Evolutionary conservation across 306 rosid species (phyloP), one percentile per base, ranked within the genome.

Genomic region (Vachellia collinsii): DNA sequence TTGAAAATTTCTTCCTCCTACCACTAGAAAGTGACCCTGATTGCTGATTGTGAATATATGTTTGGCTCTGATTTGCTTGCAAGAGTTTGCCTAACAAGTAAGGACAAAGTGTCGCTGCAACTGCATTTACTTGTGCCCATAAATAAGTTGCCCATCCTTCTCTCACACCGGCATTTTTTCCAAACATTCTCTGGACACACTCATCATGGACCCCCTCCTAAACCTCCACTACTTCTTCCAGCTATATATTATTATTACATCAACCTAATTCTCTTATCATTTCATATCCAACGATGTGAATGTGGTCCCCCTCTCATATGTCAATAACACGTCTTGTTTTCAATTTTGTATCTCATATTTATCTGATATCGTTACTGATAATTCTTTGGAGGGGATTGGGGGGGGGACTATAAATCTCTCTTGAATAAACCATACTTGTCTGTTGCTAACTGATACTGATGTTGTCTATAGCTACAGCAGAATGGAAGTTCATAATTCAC

Each of bases 31-130:
- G 71, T 72, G 82, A 83, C 66, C 11, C 34, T 72, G 37, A 64
- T 64, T 25, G 56, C n/a, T n/a, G n/a, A n/a, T n/a, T n/a, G n/a
- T 70, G 66, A 38, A 29, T 76, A 22, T 9, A 9, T 63, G 70
- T 77, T 22, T 51, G 42, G 54, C 61, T 77, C 62, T 38, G 19
- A 50, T 37, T 63, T n/a, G 77, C 75, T 37, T 43, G n/a, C 34
- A 76, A 62, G 6, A n/a, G n/a, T 42, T 47, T 58, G 81, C 38
- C 29, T 9, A 10, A 64, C 38, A 36, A 67, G 25, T 44, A 64
- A 62, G 47, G 85, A 82, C 85, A 77, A 82, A 29, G n/a, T 63
- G 82, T 82, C 82, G 19, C 75, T 72, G 14, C 4, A 82, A 50
- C 34, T 82, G 53, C 64, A 11, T 48, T 59, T 70, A 41, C 43